Evolutionary conservation across 2,329 filamentous ascomycete genomes (phyloP).

Genomic region (Pyrenochaeta sp.): DNA sequence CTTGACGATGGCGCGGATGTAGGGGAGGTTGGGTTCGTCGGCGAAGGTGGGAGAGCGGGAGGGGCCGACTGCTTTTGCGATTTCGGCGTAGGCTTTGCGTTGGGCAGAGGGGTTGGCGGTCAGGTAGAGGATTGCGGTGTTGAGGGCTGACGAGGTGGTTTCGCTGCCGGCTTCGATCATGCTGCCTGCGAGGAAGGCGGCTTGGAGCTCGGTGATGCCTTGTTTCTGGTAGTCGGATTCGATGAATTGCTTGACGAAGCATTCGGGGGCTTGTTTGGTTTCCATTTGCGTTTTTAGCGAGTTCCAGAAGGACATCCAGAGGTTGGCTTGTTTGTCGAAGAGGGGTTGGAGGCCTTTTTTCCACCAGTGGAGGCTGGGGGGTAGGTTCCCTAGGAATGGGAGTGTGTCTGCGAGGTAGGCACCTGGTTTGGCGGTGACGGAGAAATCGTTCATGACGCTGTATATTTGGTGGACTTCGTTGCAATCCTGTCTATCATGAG

Average conservation of each 20-base stretch:
- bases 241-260: conserved; percentile 46
- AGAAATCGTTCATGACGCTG: conserved; percentile 46
- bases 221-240: conserved; percentile 48
- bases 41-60: conserved; percentile 44
- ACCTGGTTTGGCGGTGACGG: conserved; percentile 35
- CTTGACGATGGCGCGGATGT: conserved; percentile 46
- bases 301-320: conserved; percentile 43
- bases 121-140: conserved; percentile 41
- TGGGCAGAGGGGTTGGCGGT: conserved; percentile 29
- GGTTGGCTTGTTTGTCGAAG: conserved; percentile 41
- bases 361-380: conserved; percentile 41
- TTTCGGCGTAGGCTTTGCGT: conserved; percentile 31
- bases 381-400: conserved; percentile 36
- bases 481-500: conserved; percentile 28
- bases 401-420: conserved; percentile 42
- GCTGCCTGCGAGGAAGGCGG: conserved; percentile 44
- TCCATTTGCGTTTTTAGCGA: conserved; percentile 41
- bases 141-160: conserved; percentile 49
- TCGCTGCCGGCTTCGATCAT: conserved; percentile 52
- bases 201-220: conserved; percentile 45
- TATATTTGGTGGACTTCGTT: conserved; percentile 43
- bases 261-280: conserved; percentile 42
- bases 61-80: conserved; percentile 21
- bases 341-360: conserved; percentile 33
- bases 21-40: conserved; percentile 54